These are phyloP conservation scores for Penicillium bovifimosum DNA, from an alignment of 495 filamentous ascomycete genomes.

Conservation along the genomic window DNA sequence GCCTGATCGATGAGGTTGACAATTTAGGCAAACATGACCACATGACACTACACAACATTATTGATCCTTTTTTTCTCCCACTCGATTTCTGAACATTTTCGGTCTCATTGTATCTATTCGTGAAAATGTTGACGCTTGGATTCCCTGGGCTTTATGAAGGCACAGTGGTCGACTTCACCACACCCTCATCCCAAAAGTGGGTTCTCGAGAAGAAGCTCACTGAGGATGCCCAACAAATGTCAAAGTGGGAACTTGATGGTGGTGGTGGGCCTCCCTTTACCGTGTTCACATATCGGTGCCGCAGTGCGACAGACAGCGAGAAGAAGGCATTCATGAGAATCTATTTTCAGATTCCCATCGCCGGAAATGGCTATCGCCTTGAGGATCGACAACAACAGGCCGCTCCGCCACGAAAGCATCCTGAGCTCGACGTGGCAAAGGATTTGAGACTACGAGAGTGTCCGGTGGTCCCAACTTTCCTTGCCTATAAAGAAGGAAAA, in stretches of 20 bases:
- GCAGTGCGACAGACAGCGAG: not conserved
- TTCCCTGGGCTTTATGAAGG: not conserved
- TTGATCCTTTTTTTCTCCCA: too few species aligned
- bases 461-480: not conserved
- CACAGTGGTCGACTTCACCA: not conserved
- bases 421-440: not conserved
- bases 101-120: too few species aligned
- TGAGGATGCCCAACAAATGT: not conserved
- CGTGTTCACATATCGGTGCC: not conserved
- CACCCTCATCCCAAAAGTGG: not conserved
- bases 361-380: not conserved
- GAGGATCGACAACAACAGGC: not conserved
- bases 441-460: not conserved
- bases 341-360: slow-evolving; percentile 1
- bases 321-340: slow-evolving; percentile 7
- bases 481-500: not conserved
- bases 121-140: too few species aligned
- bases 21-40: too few species aligned
- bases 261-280: not conserved
- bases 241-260: not conserved
- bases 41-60: too few species aligned
- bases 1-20: too few species aligned
- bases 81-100: too few species aligned
- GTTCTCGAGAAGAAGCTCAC: not conserved
- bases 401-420: not conserved